phyloP scores from a whole-genome alignment of 2,329 filamentous ascomycete species.

The Fusarium torulosum region DNA sequence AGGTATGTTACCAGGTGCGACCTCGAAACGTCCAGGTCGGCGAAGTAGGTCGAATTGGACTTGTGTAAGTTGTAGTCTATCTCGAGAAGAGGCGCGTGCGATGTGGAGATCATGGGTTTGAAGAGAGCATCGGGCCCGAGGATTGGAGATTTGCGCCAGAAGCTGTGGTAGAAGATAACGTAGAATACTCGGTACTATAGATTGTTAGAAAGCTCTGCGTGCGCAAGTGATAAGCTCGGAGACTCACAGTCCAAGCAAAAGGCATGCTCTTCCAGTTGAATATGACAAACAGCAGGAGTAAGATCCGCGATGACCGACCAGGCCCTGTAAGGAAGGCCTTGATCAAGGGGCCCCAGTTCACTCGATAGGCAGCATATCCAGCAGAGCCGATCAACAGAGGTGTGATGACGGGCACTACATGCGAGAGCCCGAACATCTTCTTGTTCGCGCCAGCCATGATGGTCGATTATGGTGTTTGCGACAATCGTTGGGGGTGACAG shows the following conservation, averaged over 20 bases:
- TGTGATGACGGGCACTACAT: constrained; percentile 56
- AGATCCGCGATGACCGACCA: constrained; percentile 64
- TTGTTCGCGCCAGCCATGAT: constrained; percentile 52
- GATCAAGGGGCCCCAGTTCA: constrained; percentile 57
- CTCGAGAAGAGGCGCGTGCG: constrained; percentile 78
- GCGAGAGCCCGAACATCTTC: constrained; percentile 52
- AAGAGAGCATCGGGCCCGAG: constrained; percentile 76
- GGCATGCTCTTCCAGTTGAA: constrained; percentile 81
- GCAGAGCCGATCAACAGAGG: constrained; percentile 58
- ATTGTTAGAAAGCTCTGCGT: background rate
- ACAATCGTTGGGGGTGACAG: constrained; percentile 9
- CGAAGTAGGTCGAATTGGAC: constrained; percentile 87
- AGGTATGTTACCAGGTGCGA: constrained; percentile 82
- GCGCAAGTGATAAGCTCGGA: background rate
- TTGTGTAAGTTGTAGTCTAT: constrained; percentile 91
- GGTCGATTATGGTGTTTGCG: constrained; percentile 14
- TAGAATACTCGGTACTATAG: constrained; percentile 69
- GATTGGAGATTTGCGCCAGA: constrained; percentile 61
- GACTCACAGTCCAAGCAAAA: constrained; percentile 79
- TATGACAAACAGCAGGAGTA: constrained; percentile 67
- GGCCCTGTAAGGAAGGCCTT: constrained; percentile 65
- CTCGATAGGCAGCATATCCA: constrained; percentile 62
- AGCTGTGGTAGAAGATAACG: constrained; percentile 66
- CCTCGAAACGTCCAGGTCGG: constrained; percentile 85
- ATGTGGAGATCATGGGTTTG: constrained; percentile 74